Percentiles rank a stretch among this genome's conserved stretches.
These are phyloP conservation scores for Cryptosporidium ubiquitum DNA, from an alignment of 169 alveolate species.

Conservation along the genomic window DNA sequence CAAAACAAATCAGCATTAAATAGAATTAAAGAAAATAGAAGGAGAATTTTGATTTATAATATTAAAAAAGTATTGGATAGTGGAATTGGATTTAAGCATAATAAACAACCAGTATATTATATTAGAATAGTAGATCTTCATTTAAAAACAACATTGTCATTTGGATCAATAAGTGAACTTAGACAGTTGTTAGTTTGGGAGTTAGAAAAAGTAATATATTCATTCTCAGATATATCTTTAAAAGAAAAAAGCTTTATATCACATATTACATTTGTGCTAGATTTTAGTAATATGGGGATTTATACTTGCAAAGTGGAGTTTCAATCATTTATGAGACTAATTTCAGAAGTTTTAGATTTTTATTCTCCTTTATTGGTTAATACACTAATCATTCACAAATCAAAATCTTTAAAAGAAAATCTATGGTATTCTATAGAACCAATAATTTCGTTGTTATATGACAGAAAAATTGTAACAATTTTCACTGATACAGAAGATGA, in stretches of 20 bases:
- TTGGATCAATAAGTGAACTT: conserved; percentile 9
- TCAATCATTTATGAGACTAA: conserved; percentile 47
- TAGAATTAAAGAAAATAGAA: conserved; percentile 36
- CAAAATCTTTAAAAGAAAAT: conserved; percentile 25
- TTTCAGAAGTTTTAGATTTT: conserved; percentile 42
- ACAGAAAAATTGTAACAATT: not conserved
- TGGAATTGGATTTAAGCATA: conserved; percentile 47
- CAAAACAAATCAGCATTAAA: not conserved
- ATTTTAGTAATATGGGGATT: conserved; percentile 30
- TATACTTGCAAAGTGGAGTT: conserved; percentile 33
- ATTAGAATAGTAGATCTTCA: conserved; percentile 47
- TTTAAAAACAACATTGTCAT: conserved; percentile 7
- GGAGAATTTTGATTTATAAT: conserved; percentile 37
- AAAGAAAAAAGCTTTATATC: conserved; percentile 32
- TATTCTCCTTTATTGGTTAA: conserved; percentile 51
- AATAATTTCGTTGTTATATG: not conserved
- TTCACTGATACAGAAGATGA: conserved; percentile 43
- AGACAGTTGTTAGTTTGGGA: conserved; percentile 67
- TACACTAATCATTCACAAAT: conserved; percentile 44
- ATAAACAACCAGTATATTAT: conserved; percentile 58
- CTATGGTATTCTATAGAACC: conserved; percentile 41
- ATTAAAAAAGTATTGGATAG: conserved; percentile 25
- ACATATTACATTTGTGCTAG: conserved; percentile 43
- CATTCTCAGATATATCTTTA: conserved; percentile 34
- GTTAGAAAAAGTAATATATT: conserved; percentile 37